Base-by-base conservation (phyloP, 2,329 filamentous ascomycete species). In the Ophiostoma sp. region DNA sequence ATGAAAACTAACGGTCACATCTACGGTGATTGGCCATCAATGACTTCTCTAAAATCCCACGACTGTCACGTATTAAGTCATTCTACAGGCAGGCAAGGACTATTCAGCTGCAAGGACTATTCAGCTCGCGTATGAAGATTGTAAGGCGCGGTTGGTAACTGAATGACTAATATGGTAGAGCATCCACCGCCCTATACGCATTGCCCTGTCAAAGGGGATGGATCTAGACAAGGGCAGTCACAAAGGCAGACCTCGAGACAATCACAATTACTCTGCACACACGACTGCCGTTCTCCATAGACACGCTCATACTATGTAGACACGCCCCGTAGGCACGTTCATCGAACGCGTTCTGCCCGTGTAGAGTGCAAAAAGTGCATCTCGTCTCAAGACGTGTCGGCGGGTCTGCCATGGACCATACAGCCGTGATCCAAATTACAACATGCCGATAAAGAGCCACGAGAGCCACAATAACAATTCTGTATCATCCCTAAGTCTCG, bases 281-380 rank as follows among this genome's bases (percentile, higher is more conserved):
- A 57, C 52, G n/a, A 57, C 52, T 57, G 8, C n/a, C n/a, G 17
- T 57, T 57, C 52, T 27, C 52, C 52, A 57, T 57, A 57, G 52
- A 31, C 52, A 27, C 52, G 52, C 17, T 48, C 44, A 48, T 4
- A 31, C 27, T 31, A 31, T 31, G 27, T 31, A 11, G 39, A 41
- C 39, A 41, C 39, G 39, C 52, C 17, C 23, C 52, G 17, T 57
- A 57, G 52, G 13, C 52, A 57, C 52, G 52, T 6, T 48, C 44
- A 39, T 6, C 11, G 23, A 13, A n/a, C 52, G 52, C 52, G 52
- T 57, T 27, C 10, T 57, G 52, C 8, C 44, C 44, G 44, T 57
- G 52, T 15, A 57, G 52, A 27, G 17, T 48, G 4, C 44, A 48
- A 48, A 39, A 48, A 20, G 10, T 60, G 57, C 27, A 31, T 33